Conservation (phyloP, 306 rosid genomes). For the Cucumis sativus region Cucumber_9930_V3 NC_026657.2:5815501-5816000, state of each 20-base stretch:
- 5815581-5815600: background rate
- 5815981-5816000: too few species aligned
- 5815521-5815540: background rate
- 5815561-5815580: background rate
- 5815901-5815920: too few species aligned
- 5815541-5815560: constrained; percentile 6
- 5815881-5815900: too few species aligned
- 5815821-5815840: background rate
- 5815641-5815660: background rate
- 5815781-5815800: background rate
- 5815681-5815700: background rate
- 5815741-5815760: background rate
- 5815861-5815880: too few species aligned
- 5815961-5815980: too few species aligned
- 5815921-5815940: too few species aligned
- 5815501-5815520: background rate
- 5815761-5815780: background rate
- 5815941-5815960: too few species aligned
- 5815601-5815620: background rate
- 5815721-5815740: background rate
- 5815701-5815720: background rate
- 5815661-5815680: background rate
- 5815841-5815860: too few species aligned
- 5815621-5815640: background rate
- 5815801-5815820: too few species aligned